Base-by-base conservation (phyloP, 2,329 filamentous ascomycete genomes). In the Pyricularia pennisetigena region DNA sequence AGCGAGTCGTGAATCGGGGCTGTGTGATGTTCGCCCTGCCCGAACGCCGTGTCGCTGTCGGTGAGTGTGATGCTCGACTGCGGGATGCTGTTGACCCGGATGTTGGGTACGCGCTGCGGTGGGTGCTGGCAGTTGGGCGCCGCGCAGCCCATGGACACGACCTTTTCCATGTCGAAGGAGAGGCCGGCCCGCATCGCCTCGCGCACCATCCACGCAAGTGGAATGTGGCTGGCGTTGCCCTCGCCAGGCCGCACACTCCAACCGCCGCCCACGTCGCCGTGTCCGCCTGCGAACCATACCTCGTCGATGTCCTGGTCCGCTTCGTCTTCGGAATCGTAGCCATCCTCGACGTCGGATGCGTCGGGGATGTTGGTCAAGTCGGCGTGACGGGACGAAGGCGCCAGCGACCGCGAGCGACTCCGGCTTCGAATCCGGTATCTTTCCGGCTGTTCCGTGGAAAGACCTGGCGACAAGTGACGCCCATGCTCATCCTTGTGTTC, bases 191-290 rank as follows among this genome's bases (percentile, higher is more conserved):
- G 78, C 71, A 83, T 83, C 2, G 83, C 83, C 68, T 85, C 82
- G 30, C 82, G 78, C 1, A 90, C 83, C 87, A 91, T 90, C 83
- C 88, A 90, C 0, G 87, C 83, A 0, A 90, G 79, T 0, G 88
- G 87, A 7, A 87, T 81, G 71, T 90, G 87, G 71, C 86, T 89
- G 23, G 90, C 81, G 16, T 54, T 66, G 74, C 91, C 90, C 28
- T 81, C 82, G 0, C 81, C 80, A 0, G 80, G 76, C 0, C 86
- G 78, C 4, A 84, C 79, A 66, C 86, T 85, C 91, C 90, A 93
- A 0, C 91, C 91, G 10, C 91, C 91, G 1, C 91, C 91, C 32
- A 94, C 87, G 70, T 94, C 91, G 1, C 87, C 91, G 71, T 96
- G 92, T 12, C 89, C 88, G 9, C 92, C 92, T 0, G 91, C 83